Conservation (phyloP, 2,329 filamentous ascomycete species). For the Xenosphaeropsis pyriputrescens region DNA sequence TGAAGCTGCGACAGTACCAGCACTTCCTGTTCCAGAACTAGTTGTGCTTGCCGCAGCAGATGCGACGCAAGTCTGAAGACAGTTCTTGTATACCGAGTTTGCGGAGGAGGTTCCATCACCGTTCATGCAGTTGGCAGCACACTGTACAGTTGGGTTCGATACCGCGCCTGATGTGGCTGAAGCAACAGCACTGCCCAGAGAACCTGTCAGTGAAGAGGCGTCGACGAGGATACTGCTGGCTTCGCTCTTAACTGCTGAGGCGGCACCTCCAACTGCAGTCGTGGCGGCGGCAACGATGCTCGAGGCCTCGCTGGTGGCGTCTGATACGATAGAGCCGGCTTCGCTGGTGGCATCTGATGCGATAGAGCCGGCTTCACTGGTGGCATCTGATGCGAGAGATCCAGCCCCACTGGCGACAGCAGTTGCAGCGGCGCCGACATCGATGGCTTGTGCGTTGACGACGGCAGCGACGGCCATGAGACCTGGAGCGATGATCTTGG, state of each 20-base stretch:
- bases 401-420: background rate
- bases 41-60: background rate
- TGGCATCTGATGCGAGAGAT: slow-evolving; percentile 1
- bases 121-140: slow-evolving; percentile 2
- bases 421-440: slow-evolving; percentile 1
- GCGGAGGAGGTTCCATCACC: slow-evolving; percentile 7
- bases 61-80: slow-evolving; percentile 4
- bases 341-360: background rate
- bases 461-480: slow-evolving; percentile 3
- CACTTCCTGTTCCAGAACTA: background rate
- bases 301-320: slow-evolving; percentile 1
- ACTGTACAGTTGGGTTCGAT: no score
- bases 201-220: no score
- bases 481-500: slow-evolving; percentile 3
- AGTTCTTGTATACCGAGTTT: slow-evolving; percentile 5
- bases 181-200: no score
- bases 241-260: no score
- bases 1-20: background rate
- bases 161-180: no score
- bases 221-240: no score
- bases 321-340: slow-evolving; percentile 1
- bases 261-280: no score
- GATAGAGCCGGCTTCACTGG: background rate
- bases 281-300: background rate
- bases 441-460: slow-evolving; percentile 2